These are phyloP conservation scores for Knufia fluminis DNA, from an alignment of 2,329 filamentous ascomycete species.

Conservation along the genomic window DNA sequence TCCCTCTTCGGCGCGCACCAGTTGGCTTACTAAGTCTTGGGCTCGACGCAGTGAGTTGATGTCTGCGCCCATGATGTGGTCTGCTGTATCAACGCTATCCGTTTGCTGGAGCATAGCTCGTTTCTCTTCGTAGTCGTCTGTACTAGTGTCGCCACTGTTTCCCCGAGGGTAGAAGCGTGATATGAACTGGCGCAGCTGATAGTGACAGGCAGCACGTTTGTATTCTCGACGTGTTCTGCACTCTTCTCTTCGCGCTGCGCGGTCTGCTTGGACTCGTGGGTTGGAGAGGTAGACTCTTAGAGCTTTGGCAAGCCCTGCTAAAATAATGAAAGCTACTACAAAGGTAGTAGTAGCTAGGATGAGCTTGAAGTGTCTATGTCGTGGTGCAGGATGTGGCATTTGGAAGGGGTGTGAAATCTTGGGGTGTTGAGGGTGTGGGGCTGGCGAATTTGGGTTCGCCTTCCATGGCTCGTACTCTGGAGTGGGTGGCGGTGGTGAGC, in stretches of 20 bases:
- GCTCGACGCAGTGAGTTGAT: constrained; percentile 37
- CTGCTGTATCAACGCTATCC: constrained; percentile 7
- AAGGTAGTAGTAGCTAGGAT: constrained; percentile 3
- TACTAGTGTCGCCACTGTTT: constrained; percentile 19
- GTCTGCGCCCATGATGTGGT: constrained; percentile 9
- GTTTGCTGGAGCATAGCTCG: constrained; percentile 23
- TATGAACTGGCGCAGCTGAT: constrained; percentile 45
- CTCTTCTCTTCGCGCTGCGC: constrained; percentile 46
- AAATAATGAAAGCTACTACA: neutral
- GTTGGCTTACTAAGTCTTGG: constrained; percentile 43
- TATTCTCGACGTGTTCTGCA: constrained; percentile 44
- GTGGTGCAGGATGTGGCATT: constrained; percentile 7
- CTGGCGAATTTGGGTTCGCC: constrained; percentile 2
- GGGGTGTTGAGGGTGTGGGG: constrained; percentile 1
- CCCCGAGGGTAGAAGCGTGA: constrained; percentile 23
- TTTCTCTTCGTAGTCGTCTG: constrained; percentile 48
- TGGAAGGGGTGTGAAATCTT: neutral
- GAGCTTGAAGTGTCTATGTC: constrained; percentile 5
- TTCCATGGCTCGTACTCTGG: constrained; percentile 5
- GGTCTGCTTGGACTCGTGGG: constrained; percentile 35
- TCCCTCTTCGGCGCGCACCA: constrained; percentile 35
- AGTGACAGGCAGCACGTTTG: constrained; percentile 43
- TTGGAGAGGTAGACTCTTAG: constrained; percentile 3
- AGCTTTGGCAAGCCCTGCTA: constrained; percentile 2
- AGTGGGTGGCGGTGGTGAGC: constrained; percentile 6